Conservation (phyloP, 345 rosid species). For the Bruguiera gymnorhiza region DNA sequence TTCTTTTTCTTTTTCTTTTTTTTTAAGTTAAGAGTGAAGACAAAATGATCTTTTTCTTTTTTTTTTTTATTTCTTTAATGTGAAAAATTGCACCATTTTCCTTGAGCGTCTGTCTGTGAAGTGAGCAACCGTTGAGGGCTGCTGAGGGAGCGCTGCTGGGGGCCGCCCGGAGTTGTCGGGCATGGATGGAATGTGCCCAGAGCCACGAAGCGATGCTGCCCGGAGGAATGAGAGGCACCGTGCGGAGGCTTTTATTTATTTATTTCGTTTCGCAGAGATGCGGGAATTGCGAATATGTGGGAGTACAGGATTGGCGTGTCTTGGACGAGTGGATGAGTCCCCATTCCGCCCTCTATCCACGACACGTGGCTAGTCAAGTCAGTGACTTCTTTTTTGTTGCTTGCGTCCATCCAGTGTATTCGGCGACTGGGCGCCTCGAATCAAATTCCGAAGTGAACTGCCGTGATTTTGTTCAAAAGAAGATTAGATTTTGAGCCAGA, state of each 20-base stretch:
- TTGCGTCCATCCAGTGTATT: no score
- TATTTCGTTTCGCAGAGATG: no score
- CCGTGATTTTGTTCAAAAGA: no score
- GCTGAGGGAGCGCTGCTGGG: constrained; percentile 29
- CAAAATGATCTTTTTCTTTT: background rate
- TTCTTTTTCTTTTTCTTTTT: no score
- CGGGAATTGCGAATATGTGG: background rate
- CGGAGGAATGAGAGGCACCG: constrained; percentile 11
- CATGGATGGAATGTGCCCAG: constrained; percentile 15
- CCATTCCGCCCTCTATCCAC: no score
- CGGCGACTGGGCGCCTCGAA: no score
- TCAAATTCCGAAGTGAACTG: no score
- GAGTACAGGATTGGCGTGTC: background rate
- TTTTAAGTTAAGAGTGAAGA: background rate
- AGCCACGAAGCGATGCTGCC: constrained; percentile 12
- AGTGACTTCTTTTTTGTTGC: no score
- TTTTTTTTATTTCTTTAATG: background rate
- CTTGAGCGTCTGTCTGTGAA: background rate
- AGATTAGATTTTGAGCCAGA: no score
- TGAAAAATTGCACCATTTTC: no score
- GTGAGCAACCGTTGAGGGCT: constrained; percentile 9
- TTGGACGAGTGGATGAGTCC: no score
- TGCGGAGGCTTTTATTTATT: constrained; percentile 1
- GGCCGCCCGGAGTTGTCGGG: constrained; percentile 20
- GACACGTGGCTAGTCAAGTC: no score